Evolutionary conservation across 2,329 filamentous ascomycete species (phyloP), one percentile per base, ranked within the genome.

Genomic region (Diaporthe helianthi): DNA sequence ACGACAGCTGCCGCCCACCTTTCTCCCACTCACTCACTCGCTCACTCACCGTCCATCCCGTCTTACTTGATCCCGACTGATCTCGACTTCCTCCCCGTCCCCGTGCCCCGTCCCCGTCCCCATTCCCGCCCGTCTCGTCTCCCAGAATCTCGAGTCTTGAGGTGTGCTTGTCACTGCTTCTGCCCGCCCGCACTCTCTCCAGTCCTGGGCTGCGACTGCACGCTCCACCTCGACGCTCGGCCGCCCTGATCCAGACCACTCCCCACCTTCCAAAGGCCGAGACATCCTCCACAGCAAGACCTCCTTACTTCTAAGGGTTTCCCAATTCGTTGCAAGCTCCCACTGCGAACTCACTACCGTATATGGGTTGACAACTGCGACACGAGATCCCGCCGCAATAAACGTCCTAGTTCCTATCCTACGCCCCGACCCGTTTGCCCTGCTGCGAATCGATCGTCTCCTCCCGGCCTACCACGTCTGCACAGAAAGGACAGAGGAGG

Each of bases 231-330:
- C 54, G 52, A 49, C 26, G 49, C 55, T 68, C 46, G 61, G 47
- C 31, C 49, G 24, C 49, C 49, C 33, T 55, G 29, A 53, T 26
- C 44, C 52, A 65, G 54, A 26, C 41, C 51, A 69, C 53, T 51
- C 52, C 22, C 53, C 60, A 64, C 63, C 49, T 55, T 47, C 33
- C 55, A 44, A 61, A 12, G n/a, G 33, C 29, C 52, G 41, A 31
- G 53, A 69, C 68, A 17, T 31, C 38, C 61, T 66, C 52, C 53
- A 46, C 49, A 36, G 29, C 68, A 47, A 67, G 38, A 52, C 68
- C 63, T 66, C 46, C 36, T 61, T 67, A 55, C 61, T 60, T 29
- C 58, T 15, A 17, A 38, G 36, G 12, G 41, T 44, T n/a, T n/a
- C 41, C 33, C 65, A 51, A 44, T 41, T 51, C 44, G 41, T 44